Evolutionary conservation across 805 yeast genomes (phyloP), one percentile per base, ranked within the genome.

Genomic region (Barnettozyma pratensis): DNA sequence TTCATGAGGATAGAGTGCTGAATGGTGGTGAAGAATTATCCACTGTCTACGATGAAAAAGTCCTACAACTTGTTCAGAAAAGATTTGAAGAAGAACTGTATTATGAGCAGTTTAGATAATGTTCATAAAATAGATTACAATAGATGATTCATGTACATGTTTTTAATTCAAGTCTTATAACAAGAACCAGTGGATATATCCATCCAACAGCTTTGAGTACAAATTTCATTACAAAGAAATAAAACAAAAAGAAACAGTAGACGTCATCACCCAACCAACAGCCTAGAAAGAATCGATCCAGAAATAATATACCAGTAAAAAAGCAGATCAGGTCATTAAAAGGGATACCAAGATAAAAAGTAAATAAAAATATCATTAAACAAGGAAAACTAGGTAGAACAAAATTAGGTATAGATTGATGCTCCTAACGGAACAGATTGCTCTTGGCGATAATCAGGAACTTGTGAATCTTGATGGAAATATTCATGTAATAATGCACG

Each of bases 401-500:
- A 19, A 27, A 1, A 27, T 53, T 44, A 62, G 19, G 61, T 55
- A 48, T 59, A 61, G 29, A 59, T 49, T 10, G 66, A 54, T 10
- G 65, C 59, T 29, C 68, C 67, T 40, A 64, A 41, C 29, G 68
- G 67, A 28, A 63, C 50, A 1, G 63, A 39, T 31, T 53, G 56
- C 39, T 57, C 59, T 41, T 62, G 66, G 35, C 54, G 62, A 46
- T 55, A 57, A 37, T 55, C 60, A 27, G 51, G 57, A 10, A 56
- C 61, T 32, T 62, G 59, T 14, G 52, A 47, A 38, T 75, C 83
- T 49, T 80, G 85, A 51, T 75, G 77, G 70, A 88, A 89, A 66
- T 89, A 94, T 9, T 96, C 95, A 68, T 92, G 98, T 55, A 77
- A 63, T 51, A 91, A 76, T 2, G 98, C 97, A 54, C 97, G 77